These are phyloP conservation scores for Solanum pennellii DNA, from an alignment of 257 asterid species.

Conservation along the genomic window DNA sequence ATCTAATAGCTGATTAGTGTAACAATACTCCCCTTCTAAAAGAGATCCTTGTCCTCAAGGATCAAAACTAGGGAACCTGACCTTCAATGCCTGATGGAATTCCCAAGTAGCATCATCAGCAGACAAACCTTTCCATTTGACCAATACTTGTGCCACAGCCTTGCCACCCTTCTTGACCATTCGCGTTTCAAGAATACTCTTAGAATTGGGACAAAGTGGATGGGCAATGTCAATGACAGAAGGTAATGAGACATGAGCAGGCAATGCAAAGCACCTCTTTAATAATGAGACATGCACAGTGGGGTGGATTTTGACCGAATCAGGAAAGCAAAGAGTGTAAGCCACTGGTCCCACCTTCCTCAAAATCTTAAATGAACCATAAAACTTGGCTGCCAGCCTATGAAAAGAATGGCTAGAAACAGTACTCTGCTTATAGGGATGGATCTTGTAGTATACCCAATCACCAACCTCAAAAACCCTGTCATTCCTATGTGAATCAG, in stretches of 20 bases:
- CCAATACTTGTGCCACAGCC: neutral
- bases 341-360: neutral
- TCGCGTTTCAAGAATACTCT: neutral
- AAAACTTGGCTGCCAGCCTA: neutral
- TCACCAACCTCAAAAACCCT: neutral
- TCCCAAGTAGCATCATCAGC: neutral
- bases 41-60: neutral
- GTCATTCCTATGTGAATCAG: neutral
- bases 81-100: neutral
- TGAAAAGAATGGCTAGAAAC: neutral
- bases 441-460: neutral
- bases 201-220: neutral
- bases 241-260: neutral
- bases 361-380: neutral
- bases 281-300: neutral
- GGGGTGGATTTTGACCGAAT: neutral
- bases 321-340: neutral
- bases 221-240: neutral
- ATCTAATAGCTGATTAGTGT: too few species aligned
- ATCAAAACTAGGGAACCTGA: neutral
- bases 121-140: neutral
- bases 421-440: neutral
- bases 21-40: neutral
- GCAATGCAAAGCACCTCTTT: neutral
- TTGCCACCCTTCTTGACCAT: neutral